Evolutionary conservation across 768 basidiomycete genomes (phyloP).

Genomic region (Psilocybe cyanescens): DNA sequence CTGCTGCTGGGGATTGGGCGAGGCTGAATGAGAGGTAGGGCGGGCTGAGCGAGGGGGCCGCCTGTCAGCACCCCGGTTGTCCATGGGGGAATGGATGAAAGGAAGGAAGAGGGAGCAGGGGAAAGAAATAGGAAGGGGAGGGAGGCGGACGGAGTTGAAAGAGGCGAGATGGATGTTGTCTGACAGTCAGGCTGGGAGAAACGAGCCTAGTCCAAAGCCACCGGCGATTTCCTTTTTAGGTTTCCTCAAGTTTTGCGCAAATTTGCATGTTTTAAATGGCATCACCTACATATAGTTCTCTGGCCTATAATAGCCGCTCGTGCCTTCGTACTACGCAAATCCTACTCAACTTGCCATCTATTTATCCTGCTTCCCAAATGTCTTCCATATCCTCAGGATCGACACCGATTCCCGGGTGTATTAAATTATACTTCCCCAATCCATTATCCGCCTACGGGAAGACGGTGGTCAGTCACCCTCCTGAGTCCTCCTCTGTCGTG

Average conservation of each 20-base stretch:
- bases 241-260: conserved; percentile 9
- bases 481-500: too few relatives aligned
- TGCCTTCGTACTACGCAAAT: too few relatives aligned
- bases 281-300: not conserved
- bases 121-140: conserved; percentile 23
- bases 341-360: too few relatives aligned
- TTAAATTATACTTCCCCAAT: too few relatives aligned
- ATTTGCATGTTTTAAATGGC: not conserved
- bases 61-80: conserved; percentile 44
- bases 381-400: too few relatives aligned
- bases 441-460: too few relatives aligned
- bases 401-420: too few relatives aligned
- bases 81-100: conserved; percentile 34
- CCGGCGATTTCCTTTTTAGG: conserved; percentile 24
- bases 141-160: conserved; percentile 24
- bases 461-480: too few relatives aligned
- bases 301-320: too few relatives aligned
- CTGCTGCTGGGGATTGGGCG: conserved; percentile 44
- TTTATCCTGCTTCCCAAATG: too few relatives aligned
- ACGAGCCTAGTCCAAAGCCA: conserved; percentile 13
- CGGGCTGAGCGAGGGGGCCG: conserved; percentile 61
- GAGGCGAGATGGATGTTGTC: conserved; percentile 26
- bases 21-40: conserved; percentile 42
- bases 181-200: conserved; percentile 24
- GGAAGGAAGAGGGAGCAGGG: conserved; percentile 12